Evolutionary conservation across 2,329 filamentous ascomycete genomes (phyloP).

Genomic region (Didymella pinodella): DNA sequence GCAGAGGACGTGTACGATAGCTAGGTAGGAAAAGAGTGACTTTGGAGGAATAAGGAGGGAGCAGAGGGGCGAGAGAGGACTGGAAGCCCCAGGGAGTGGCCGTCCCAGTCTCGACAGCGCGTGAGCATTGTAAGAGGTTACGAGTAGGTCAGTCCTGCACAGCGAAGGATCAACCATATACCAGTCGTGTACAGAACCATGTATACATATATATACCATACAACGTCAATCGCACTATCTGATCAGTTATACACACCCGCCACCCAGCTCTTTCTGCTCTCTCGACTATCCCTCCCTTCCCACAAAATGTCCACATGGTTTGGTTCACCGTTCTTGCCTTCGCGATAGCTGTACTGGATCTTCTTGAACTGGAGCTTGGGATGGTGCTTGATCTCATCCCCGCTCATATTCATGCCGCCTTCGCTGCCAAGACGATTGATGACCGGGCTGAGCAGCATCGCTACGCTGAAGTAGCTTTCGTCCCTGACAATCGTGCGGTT

Average conservation of each 20-base stretch:
- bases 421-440: constrained; percentile 32
- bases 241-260: constrained; percentile 34
- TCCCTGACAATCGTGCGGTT: constrained; percentile 42
- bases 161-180: not conserved
- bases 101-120: not conserved
- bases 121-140: not conserved
- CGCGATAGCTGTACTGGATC: constrained; percentile 40
- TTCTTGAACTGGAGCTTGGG: constrained; percentile 35
- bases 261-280: constrained; percentile 35
- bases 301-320: constrained; percentile 40
- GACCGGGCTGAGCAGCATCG: constrained; percentile 40
- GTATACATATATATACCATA: constrained; percentile 16
- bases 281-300: constrained; percentile 31
- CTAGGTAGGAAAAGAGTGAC: not conserved
- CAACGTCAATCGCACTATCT: constrained; percentile 1
- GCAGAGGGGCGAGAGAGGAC: not conserved
- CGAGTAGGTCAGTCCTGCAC: not conserved
- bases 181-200: constrained; percentile 19
- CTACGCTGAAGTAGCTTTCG: constrained; percentile 38
- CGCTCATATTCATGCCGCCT: constrained; percentile 38
- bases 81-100: not conserved
- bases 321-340: constrained; percentile 35
- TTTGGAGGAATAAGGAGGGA: not conserved
- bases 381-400: constrained; percentile 41
- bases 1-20: constrained; percentile 10